Conservation (phyloP, 2,329 filamentous ascomycete genomes). For the Davidsoniella neocaledoniae region DNA sequence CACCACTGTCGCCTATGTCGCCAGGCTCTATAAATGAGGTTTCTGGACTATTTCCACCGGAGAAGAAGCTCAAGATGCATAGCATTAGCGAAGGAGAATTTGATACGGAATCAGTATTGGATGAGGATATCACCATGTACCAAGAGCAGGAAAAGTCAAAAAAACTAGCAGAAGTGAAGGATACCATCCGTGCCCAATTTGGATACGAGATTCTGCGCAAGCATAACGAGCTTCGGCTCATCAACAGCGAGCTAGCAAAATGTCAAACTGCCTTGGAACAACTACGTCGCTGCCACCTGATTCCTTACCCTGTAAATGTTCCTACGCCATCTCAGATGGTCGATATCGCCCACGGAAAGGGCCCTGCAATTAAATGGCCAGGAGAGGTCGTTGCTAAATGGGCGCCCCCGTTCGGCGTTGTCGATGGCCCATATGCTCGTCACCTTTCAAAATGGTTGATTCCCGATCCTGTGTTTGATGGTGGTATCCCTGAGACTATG, state of each 20-base stretch:
- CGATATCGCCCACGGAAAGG: constrained; percentile 57
- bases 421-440: constrained; percentile 79
- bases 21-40: constrained; percentile 3
- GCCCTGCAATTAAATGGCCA: constrained; percentile 46
- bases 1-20: constrained; percentile 9
- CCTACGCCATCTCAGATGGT: constrained; percentile 50
- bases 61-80: constrained; percentile 7
- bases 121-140: not conserved
- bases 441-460: constrained; percentile 96
- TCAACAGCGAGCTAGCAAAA: constrained; percentile 92
- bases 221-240: constrained; percentile 83
- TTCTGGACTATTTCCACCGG: constrained; percentile 4
- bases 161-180: constrained; percentile 6
- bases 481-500: constrained; percentile 33
- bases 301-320: constrained; percentile 66
- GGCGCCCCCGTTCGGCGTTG: constrained; percentile 78
- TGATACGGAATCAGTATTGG: not conserved
- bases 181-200: constrained; percentile 61
- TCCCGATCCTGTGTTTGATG: constrained; percentile 74
- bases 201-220: constrained; percentile 84
- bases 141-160: not conserved
- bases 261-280: constrained; percentile 89
- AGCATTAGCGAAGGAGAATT: constrained; percentile 1
- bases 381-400: constrained; percentile 54
- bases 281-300: constrained; percentile 76